Percentiles rank a stretch among this genome's conserved stretches.
Evolutionary conservation across 2,329 filamentous ascomycete genomes (phyloP).

Genomic region (Daldinia sp.): DNA sequence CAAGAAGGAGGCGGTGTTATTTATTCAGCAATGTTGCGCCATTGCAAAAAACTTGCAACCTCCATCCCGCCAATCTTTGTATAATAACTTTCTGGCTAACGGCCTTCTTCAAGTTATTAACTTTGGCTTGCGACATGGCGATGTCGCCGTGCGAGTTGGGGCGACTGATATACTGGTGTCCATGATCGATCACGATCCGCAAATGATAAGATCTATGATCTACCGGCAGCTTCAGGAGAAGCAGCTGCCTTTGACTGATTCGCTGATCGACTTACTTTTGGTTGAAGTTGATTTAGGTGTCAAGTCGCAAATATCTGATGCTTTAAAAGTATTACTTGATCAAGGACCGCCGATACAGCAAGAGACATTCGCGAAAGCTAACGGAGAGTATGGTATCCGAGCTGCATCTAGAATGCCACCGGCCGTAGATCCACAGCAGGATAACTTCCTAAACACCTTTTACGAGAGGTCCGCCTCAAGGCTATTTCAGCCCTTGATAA

Average conservation of each 20-base stretch:
- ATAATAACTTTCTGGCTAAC: slow-evolving; percentile 87
- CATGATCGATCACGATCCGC: slow-evolving; percentile 93
- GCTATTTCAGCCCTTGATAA: slow-evolving; percentile 86
- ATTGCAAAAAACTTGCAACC: slow-evolving; percentile 95
- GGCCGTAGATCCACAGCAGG: slow-evolving; percentile 74
- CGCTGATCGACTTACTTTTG: slow-evolving; percentile 87
- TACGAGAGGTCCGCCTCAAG: slow-evolving; percentile 87
- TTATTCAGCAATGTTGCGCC: slow-evolving; percentile 94
- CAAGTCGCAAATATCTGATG: slow-evolving; percentile 94
- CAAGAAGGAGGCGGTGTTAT: slow-evolving; percentile 93
- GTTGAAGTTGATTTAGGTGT: slow-evolving; percentile 93
- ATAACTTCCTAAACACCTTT: slow-evolving; percentile 85
- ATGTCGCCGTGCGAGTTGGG: slow-evolving; percentile 86
- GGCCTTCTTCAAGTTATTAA: slow-evolving; percentile 91
- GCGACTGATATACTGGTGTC: slow-evolving; percentile 93
- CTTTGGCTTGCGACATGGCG: slow-evolving; percentile 85
- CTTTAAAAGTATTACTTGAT: slow-evolving; percentile 92
- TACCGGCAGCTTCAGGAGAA: slow-evolving; percentile 92
- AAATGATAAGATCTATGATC: slow-evolving; percentile 92
- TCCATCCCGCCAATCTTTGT: slow-evolving; percentile 79
- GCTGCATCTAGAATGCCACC: slow-evolving; percentile 59
- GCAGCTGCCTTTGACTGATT: slow-evolving; percentile 85
- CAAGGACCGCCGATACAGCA: slow-evolving; percentile 61
- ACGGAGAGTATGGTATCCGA: slow-evolving; percentile 73
- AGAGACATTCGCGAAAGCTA: slow-evolving; percentile 68